These are phyloP conservation scores for Eleusine indica DNA, from an alignment of 176 grass and related monocot species.

Conservation along the genomic window DNA sequence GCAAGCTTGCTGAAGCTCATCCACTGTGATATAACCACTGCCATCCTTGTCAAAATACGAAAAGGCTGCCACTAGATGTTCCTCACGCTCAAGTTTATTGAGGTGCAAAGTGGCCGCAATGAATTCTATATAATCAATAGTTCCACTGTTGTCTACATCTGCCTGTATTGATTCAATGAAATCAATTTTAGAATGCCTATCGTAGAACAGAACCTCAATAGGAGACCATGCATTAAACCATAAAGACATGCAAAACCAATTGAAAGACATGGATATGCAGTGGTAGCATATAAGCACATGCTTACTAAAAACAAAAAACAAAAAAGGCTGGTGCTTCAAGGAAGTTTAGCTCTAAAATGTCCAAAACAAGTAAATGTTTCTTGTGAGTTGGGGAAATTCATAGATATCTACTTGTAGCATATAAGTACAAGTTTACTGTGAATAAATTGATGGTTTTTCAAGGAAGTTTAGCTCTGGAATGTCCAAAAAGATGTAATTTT, in stretches of 20 bases:
- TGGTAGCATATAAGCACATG: neutral
- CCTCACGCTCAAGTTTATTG: slow-evolving; percentile 67
- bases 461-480: slow-evolving; percentile 2
- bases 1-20: slow-evolving; percentile 70
- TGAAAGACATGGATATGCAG: neutral
- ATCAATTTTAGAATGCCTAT: neutral
- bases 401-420: neutral
- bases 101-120: slow-evolving; percentile 69
- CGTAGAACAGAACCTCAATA: neutral
- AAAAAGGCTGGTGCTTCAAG: slow-evolving; percentile 19
- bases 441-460: neutral
- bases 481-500: slow-evolving; percentile 15
- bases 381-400: neutral
- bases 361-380: slow-evolving; percentile 14
- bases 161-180: slow-evolving; percentile 54
- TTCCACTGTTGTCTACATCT: slow-evolving; percentile 65
- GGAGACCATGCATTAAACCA: slow-evolving; percentile 2
- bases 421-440: slow-evolving; percentile 6
- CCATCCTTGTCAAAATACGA: slow-evolving; percentile 75
- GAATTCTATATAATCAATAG: slow-evolving; percentile 75
- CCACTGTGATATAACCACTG: slow-evolving; percentile 69
- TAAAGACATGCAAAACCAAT: slow-evolving; percentile 2
- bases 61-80: slow-evolving; percentile 69
- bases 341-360: neutral
- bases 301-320: slow-evolving; percentile 20